Evolutionary conservation across 257 asterid genomes (phyloP).

Genomic region (Prunella vulgaris): DNA sequence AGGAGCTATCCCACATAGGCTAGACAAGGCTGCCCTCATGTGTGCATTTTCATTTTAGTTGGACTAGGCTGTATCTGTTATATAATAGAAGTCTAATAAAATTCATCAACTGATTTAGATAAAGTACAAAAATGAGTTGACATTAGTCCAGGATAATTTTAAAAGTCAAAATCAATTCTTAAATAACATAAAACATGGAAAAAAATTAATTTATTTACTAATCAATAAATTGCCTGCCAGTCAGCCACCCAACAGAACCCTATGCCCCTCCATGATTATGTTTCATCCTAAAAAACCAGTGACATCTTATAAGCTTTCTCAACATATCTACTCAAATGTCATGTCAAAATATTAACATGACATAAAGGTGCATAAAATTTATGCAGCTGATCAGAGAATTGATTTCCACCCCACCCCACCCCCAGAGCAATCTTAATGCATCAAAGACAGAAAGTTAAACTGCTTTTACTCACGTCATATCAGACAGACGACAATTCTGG

Average conservation of each 20-base stretch:
- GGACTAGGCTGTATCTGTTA: neutral
- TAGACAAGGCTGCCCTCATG: neutral
- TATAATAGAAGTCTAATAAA: neutral
- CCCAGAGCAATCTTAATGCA: conserved; percentile 8
- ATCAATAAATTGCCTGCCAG: neutral
- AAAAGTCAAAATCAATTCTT: neutral
- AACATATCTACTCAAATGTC: neutral
- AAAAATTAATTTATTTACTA: neutral
- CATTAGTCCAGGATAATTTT: neutral
- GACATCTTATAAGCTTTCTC: neutral
- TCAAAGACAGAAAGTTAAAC: conserved; percentile 2
- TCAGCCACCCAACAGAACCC: neutral
- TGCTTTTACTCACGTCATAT: conserved; percentile 56
- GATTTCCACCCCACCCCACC: conserved; percentile 5
- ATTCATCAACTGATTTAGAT: neutral
- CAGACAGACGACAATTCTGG: conserved; percentile 72
- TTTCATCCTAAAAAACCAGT: neutral
- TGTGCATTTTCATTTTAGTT: neutral
- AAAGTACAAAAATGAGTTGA: neutral
- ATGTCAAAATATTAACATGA: neutral
- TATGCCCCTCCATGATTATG: neutral
- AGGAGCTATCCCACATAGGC: neutral
- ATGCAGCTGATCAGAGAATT: conserved; percentile 1
- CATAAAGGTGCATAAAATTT: neutral
- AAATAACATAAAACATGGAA: neutral